A percentile compares a stretch with the other conserved stretches of the same genome.
Conservation (phyloP, 495 filamentous ascomycete genomes). For the Penicillium argentinense region DNA sequence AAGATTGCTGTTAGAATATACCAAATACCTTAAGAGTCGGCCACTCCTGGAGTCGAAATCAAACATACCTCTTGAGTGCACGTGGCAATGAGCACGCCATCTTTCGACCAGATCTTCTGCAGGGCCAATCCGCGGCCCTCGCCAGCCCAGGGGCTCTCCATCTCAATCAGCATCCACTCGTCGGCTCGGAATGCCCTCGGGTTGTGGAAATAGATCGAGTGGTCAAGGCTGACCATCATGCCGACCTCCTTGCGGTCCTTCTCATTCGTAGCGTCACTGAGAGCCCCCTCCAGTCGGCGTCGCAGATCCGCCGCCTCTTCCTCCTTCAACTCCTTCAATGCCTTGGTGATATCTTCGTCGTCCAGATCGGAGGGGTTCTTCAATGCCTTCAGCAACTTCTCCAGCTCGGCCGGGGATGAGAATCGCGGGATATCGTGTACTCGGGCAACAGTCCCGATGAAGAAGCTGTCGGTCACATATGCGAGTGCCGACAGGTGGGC, state of each 20-base stretch:
- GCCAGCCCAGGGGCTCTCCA: constrained; percentile 90
- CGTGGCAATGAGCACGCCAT: constrained; percentile 77
- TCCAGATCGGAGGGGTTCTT: constrained; percentile 50
- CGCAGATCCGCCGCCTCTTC: constrained; percentile 42
- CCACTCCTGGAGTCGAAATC: constrained; percentile 2
- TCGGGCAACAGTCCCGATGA: constrained; percentile 82
- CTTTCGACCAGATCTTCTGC: constrained; percentile 82
- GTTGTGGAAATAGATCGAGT: constrained; percentile 93
- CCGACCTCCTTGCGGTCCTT: constrained; percentile 55
- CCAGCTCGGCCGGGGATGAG: constrained; percentile 38
- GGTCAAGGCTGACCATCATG: constrained; percentile 96
- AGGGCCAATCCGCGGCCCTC: constrained; percentile 84
- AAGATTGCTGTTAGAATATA: constrained; percentile 1
- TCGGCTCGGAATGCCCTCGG: constrained; percentile 77
- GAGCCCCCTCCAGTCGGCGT: constrained; percentile 36
- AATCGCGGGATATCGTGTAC: constrained; percentile 74
- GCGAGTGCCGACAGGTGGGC: constrained; percentile 85
- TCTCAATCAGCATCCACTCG: constrained; percentile 92
- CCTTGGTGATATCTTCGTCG: constrained; percentile 41
- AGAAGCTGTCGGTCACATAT: constrained; percentile 88
- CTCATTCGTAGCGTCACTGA: constrained; percentile 25
- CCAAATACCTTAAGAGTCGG: constrained; percentile 12
- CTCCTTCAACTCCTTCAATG: constrained; percentile 43
- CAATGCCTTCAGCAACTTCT: constrained; percentile 38
- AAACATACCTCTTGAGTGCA: constrained; percentile 47